phyloP scores from a whole-genome alignment of 495 filamentous ascomycete species.

The Talaromyces wortmannii region DNA sequence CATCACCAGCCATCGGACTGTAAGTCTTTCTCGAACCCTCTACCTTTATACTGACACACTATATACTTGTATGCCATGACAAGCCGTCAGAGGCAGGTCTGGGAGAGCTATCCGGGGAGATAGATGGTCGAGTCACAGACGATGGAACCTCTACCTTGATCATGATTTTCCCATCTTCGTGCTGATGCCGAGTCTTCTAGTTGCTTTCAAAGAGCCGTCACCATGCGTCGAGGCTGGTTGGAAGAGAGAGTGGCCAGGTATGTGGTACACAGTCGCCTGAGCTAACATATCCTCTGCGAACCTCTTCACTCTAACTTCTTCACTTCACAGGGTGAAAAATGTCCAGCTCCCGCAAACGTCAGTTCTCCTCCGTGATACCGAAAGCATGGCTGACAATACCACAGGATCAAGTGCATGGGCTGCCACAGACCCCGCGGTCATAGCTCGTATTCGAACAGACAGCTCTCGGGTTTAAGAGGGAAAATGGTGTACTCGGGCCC shows the following conservation, averaged over 20 bases:
- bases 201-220: background rate
- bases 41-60: too few relatives aligned
- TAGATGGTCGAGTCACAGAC: too few relatives aligned
- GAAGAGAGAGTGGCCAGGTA: background rate
- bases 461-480: slow-evolving; percentile 23
- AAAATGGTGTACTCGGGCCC: slow-evolving; percentile 3
- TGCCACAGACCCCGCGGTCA: slow-evolving; percentile 35
- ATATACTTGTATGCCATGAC: too few relatives aligned
- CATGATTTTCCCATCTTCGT: too few relatives aligned
- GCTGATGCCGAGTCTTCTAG: too few relatives aligned
- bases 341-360: slow-evolving; percentile 22
- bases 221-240: slow-evolving; percentile 1
- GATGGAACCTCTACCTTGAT: too few relatives aligned
- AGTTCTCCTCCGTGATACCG: background rate
- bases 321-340: slow-evolving; percentile 13
- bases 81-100: too few relatives aligned
- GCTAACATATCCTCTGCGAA: background rate
- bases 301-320: too few relatives aligned
- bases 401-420: slow-evolving; percentile 33
- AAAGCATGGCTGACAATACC: too few relatives aligned
- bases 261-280: background rate
- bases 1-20: too few relatives aligned
- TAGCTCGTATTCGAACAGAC: slow-evolving; percentile 36
- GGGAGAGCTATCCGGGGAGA: too few relatives aligned
- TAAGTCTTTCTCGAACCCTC: too few relatives aligned